Evolutionary conservation across 257 asterid species (phyloP).

Genomic region (Solanum medicagineum): DNA sequence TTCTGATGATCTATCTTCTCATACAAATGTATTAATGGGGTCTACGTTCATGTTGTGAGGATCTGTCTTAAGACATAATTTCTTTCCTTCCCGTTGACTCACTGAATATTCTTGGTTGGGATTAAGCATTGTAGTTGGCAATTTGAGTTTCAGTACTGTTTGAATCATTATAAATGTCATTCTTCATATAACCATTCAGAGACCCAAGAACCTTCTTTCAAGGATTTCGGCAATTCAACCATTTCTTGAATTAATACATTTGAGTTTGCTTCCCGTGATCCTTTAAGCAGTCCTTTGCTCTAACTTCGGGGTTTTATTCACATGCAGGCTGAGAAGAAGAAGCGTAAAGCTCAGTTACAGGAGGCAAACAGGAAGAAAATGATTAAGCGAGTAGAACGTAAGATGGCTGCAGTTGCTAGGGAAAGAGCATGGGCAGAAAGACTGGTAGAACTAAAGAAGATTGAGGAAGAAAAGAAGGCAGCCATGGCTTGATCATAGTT

Average conservation of each 20-base stretch:
- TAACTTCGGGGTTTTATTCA: neutral
- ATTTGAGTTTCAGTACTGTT: neutral
- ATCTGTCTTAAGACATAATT: no score
- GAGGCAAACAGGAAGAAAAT: conserved; percentile 68
- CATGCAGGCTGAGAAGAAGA: conserved; percentile 61
- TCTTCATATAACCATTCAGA: neutral
- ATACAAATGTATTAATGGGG: neutral
- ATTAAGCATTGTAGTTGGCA: neutral
- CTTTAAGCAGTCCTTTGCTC: neutral
- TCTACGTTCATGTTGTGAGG: no score
- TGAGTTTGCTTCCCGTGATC: neutral
- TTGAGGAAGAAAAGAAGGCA: conserved; percentile 70
- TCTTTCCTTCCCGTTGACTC: neutral
- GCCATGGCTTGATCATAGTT: conserved; percentile 16
- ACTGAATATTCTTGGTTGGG: neutral
- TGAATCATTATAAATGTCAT: neutral
- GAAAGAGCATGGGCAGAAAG: conserved; percentile 90
- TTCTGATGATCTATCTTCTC: neutral
- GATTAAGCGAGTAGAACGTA: conserved; percentile 63
- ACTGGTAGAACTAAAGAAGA: conserved; percentile 58
- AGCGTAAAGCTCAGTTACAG: conserved; percentile 61
- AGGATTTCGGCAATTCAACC: neutral
- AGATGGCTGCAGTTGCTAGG: conserved; percentile 97
- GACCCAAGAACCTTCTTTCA: neutral
- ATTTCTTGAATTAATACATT: neutral